These are phyloP conservation scores for Scedosporium apiospermum DNA, from an alignment of 2,329 filamentous ascomycete species.

Conservation along the genomic window DNA sequence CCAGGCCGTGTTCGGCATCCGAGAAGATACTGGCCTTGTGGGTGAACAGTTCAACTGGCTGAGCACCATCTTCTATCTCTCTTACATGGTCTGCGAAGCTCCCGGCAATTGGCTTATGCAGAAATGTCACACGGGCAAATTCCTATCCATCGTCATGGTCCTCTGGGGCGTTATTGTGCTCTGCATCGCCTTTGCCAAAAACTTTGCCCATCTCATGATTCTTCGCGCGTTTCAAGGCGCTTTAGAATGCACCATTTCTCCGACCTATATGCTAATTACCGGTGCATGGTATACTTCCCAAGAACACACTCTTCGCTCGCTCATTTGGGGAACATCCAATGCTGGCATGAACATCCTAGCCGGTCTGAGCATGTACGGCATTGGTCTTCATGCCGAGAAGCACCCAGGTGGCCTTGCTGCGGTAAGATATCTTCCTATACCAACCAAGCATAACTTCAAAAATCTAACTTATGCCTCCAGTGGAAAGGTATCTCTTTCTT, in stretches of 20 bases:
- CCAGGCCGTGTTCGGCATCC: conserved; percentile 20
- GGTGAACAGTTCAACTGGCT: conserved; percentile 22
- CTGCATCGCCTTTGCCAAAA: too few species aligned
- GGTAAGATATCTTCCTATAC: conserved; percentile 11
- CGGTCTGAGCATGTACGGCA: conserved; percentile 19
- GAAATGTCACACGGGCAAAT: conserved; percentile 10
- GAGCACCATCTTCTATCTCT: conserved; percentile 19
- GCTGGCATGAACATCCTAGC: conserved; percentile 22
- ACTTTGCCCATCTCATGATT: too few species aligned
- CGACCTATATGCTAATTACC: too few species aligned
- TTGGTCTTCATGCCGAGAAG: conserved; percentile 14
- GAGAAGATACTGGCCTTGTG: conserved; percentile 17
- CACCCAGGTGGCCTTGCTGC: conserved; percentile 14
- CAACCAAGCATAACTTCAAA: too few species aligned
- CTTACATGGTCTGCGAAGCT: conserved; percentile 18
- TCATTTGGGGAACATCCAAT: conserved; percentile 23
- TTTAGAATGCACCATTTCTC: too few species aligned
- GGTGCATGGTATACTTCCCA: conserved; percentile 9
- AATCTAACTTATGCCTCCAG: too few species aligned
- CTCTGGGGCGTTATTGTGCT: too few species aligned
- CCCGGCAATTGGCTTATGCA: conserved; percentile 21
- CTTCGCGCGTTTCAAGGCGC: too few species aligned
- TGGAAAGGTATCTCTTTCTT: too few species aligned
- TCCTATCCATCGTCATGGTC: too few species aligned
- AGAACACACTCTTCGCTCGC: conserved; percentile 19